Conservation (phyloP, 1,284 basidiomycete species). For the Apiotrichum gracile region DNA sequence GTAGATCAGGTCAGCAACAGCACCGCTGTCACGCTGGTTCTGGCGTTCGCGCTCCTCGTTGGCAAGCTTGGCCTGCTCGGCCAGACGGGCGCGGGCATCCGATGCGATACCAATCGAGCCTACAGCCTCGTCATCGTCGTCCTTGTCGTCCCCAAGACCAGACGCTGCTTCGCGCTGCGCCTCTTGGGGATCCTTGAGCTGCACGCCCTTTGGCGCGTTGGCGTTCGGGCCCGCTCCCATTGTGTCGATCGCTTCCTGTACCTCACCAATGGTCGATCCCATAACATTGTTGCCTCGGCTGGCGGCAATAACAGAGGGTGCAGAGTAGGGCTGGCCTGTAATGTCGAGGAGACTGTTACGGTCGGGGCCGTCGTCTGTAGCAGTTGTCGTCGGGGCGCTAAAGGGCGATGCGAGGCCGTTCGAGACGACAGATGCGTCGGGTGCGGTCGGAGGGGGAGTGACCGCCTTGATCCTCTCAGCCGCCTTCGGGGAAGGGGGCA, state of each 20-base stretch:
- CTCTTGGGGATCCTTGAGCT: constrained; percentile 16
- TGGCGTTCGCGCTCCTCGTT: constrained; percentile 53
- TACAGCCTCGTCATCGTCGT: constrained; percentile 51
- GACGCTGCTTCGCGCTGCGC: neutral
- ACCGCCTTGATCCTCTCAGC: neutral
- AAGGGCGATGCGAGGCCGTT: constrained; percentile 9
- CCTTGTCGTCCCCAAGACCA: constrained; percentile 33
- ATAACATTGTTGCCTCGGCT: constrained; percentile 52
- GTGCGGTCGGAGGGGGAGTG: neutral
- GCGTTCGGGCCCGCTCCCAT: constrained; percentile 49
- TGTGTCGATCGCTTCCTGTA: constrained; percentile 77
- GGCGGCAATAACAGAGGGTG: neutral
- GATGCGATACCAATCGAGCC: constrained; percentile 54
- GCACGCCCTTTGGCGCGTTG: constrained; percentile 5
- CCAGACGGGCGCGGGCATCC: constrained; percentile 60
- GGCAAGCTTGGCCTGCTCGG: constrained; percentile 58
- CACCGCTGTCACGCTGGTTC: constrained; percentile 37
- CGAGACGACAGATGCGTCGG: neutral
- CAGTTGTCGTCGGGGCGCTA: neutral
- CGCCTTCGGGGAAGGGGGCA: neutral
- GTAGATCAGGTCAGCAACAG: constrained; percentile 40
- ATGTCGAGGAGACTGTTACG: constrained; percentile 14
- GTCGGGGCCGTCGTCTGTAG: neutral
- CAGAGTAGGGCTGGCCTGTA: constrained; percentile 7
- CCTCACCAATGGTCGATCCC: constrained; percentile 77